Evolutionary conservation across 169 alveolate species (phyloP).

Genomic region (Cryptosporidium parvum): DNA sequence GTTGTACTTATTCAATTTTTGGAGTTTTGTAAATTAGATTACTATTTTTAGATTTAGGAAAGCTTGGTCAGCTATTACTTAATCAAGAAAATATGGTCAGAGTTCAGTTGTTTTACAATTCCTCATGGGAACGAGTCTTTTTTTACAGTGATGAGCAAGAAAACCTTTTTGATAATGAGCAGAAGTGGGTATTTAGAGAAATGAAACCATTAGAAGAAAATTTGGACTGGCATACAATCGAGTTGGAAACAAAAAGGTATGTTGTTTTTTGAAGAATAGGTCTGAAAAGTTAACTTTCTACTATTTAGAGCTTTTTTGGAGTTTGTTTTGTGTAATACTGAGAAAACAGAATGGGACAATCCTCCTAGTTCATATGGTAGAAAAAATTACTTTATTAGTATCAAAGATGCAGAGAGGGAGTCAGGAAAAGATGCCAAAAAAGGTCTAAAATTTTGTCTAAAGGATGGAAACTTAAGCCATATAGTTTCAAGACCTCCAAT

Average conservation of each 20-base stretch:
- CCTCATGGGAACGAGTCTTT: slow-evolving; percentile 36
- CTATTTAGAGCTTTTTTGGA: slow-evolving; percentile 29
- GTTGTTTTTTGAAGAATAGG: not conserved
- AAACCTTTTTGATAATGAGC: not conserved
- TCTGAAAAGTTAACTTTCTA: not conserved
- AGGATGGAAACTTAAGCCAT: slow-evolving; percentile 18
- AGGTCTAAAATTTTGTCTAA: slow-evolving; percentile 16
- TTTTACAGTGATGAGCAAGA: slow-evolving; percentile 34
- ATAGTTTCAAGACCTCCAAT: slow-evolving; percentile 28
- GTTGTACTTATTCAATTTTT: not conserved
- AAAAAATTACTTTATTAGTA: slow-evolving; percentile 23
- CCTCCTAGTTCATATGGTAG: slow-evolving; percentile 35
- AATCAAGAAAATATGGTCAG: slow-evolving; percentile 14
- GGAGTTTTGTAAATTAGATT: not conserved
- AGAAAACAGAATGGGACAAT: slow-evolving; percentile 66
- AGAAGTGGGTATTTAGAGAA: slow-evolving; percentile 28
- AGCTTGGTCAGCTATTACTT: slow-evolving; percentile 1
- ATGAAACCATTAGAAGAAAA: not conserved
- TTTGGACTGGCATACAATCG: slow-evolving; percentile 35
- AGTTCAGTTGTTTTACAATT: slow-evolving; percentile 39
- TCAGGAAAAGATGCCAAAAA: not conserved
- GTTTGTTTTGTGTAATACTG: slow-evolving; percentile 34
- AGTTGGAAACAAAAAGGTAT: slow-evolving; percentile 27
- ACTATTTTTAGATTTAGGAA: not conserved
- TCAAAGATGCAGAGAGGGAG: not conserved